Evolutionary conservation across 192 early-diverging fungal genomes (phyloP), one percentile per base, ranked within the genome.

Genomic region (Rhizophagus sp.): DNA sequence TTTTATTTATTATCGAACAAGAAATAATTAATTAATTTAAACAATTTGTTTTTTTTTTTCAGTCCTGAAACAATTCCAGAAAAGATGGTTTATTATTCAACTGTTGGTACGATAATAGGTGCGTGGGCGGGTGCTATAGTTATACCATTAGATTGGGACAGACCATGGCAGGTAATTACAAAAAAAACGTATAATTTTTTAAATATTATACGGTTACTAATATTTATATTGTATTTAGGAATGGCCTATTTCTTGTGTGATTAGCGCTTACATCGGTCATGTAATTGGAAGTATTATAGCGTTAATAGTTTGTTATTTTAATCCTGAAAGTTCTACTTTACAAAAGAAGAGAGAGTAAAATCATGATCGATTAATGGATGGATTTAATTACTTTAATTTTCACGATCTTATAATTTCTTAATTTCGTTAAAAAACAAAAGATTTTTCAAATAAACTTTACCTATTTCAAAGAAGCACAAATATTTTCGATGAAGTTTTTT

Each of bases 61-160:
- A 86, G 85, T 39, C 85, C 82, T 12, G 70, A 76, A 57, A 83
- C 73, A 10, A 83, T 79, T 13, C 49, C 78, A 47, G 85, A 87
- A 69, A 84, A 83, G n/a, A 81, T 80, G 41, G 79, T 82, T 13
- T 84, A 84, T 79, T 76, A 82, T 33, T 80, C 83, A 57, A 73
- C 79, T 24, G 65, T 87, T 1, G 77, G 69, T 57, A 44, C 81
- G 12, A 72, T 87, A 33, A 44, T 84, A 25, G 86, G 86, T 13
- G 84, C 86, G 27, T 87, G 86, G 86, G 69, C 85, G n/a, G 84
- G 86, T 30, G 84, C 84, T 47, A 80, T 84, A 68, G 84, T 87
- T 15, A 81, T 87, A 62, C 86, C 84, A 9, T 75, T 87, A 49
- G 86, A 85, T 78, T 87, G 86, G 86, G 84, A 87, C 33, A 68